Base-by-base conservation (phyloP, 495 filamentous ascomycete genomes). In the Collariella sp. region DNA sequence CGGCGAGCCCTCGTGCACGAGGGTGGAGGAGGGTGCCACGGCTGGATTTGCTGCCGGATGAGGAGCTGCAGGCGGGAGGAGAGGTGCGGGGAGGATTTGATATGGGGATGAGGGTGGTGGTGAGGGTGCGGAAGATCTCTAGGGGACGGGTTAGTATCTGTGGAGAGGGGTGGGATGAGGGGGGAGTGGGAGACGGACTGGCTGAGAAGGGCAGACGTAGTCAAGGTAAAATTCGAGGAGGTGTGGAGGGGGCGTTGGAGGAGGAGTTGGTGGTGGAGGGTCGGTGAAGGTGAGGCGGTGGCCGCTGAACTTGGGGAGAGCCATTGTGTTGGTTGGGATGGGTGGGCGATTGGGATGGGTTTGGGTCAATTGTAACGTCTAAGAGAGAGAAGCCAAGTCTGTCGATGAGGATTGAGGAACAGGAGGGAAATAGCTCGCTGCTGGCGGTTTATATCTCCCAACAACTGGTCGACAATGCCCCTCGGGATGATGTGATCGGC, bases 1-100 rank as follows among this genome's bases (percentile, higher is more conserved):
- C 86, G 9, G 89, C 91, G 10, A 86, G 76, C 7, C 88, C 76
- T 96, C 91, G 70, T 97, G 91, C 22, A 78, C 77, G 15, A 95
- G 81, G 0, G 89, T 95, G 19, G 84, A 89, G 42, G 86, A 88
- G 91, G 91, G 68, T 97, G 90, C 91, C 91, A 97, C 13, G 91
- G 91, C 67, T 97, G 91, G 59, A 96, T 82, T 63, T 96, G 91
- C 60, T 91, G 89, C 20, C 89, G 85, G 73, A 96, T 84, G 49
- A 96, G 79, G 49, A 91, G 72, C 55, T 84, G 80, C 3, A 91
- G 70, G 52, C 73, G 77, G 20, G 60, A 43, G n/a, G 76, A 63
- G 61, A 84, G 84, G 38, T 72, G 29, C 18, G 26, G 76, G 59
- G 0, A 82, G 79, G 57, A 81, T 74, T 31, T 72, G 64, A n/a